Base-by-base conservation (phyloP, 2,329 filamentous ascomycete genomes). In the Tolypocladium ophioglossoides region DNA sequence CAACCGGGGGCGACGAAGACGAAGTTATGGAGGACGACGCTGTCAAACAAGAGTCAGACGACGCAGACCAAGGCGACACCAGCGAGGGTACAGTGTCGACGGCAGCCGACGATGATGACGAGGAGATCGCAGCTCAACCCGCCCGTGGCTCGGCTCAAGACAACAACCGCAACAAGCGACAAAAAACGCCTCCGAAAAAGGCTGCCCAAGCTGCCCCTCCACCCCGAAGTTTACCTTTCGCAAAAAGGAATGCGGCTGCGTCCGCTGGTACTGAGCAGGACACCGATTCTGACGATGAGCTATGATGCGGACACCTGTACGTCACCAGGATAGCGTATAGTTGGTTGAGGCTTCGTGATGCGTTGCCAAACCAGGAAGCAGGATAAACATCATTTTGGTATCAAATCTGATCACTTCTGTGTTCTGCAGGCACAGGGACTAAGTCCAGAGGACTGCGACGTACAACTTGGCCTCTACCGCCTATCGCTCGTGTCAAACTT, bases 241-340 rank as follows among this genome's bases (percentile, higher is more conserved):
- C 65, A 52, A 69, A 60, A 37, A 69, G 63, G 53, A 74, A 68
- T 49, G 56, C 68, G 3, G 55, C 68, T 6, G 64, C 59, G 12
- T 34, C 62, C 20, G 54, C 63, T 58, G 46, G 64, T 5, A 37
- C 61, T 11, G 70, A 63, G 18, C 76, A 73, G 50, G 78, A 81
- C 53, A 78, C 77, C 0, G 77, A 77, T n/a, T 79, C 77, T 0
- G 79, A 80, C 56, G 79, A 82, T 60, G 79, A 83, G 61, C 59
- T 82, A 55, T 82, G 63, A 58, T 12, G 18, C 14, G 27, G n/a
- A 20, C 16, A 7, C 27, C 18, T 3, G 4, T 34, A 9, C 27
- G 27, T 20, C 30, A 34, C 27, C 27, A n/a, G 41, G 41, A 30
- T 18, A 46, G 44, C 18, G 2, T 14, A 20, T 12, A 20, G 16